A percentile compares a stretch with the other conserved stretches of the same genome.
These are phyloP conservation scores for Erythrophleum ivorense DNA, from an alignment of 331 rosid species.

Conservation along the genomic window DNA sequence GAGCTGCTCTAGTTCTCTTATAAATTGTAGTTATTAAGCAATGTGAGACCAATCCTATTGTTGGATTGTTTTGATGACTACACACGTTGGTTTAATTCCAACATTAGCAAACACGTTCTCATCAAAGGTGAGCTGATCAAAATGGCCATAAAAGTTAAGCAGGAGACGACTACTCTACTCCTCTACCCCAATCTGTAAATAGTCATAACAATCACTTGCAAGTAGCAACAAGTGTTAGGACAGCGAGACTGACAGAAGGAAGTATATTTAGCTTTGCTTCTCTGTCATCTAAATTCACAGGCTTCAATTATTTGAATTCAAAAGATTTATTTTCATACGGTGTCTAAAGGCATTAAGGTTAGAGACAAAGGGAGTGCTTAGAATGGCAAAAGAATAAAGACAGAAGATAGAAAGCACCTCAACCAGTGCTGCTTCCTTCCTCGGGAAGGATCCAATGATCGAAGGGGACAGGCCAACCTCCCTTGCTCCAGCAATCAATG, in stretches of 20 bases:
- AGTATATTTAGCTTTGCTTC: not conserved
- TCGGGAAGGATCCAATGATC: conserved; percentile 78
- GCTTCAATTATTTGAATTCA: not conserved
- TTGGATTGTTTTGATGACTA: not conserved
- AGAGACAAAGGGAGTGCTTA: not conserved
- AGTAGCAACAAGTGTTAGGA: not conserved
- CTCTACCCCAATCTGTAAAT: conserved; percentile 14
- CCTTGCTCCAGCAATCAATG: conserved; percentile 84
- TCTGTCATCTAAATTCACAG: not conserved
- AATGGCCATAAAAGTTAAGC: conserved; percentile 15
- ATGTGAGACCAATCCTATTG: no score
- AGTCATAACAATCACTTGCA: not conserved
- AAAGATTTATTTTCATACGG: not conserved
- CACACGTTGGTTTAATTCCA: not conserved
- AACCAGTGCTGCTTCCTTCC: conserved; percentile 88
- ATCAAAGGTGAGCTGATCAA: not conserved
- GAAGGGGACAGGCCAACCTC: conserved; percentile 83
- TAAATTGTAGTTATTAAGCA: no score
- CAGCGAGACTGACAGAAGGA: not conserved
- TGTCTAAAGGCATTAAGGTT: not conserved
- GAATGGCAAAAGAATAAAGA: not conserved
- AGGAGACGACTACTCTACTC: not conserved
- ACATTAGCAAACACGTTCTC: not conserved
- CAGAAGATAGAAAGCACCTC: conserved; percentile 58
- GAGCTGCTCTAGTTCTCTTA: no score